Evolutionary conservation across 2,329 filamentous ascomycete genomes (phyloP), one percentile per base, ranked within the genome.

Genomic region (Aspergillus fijiensis): DNA sequence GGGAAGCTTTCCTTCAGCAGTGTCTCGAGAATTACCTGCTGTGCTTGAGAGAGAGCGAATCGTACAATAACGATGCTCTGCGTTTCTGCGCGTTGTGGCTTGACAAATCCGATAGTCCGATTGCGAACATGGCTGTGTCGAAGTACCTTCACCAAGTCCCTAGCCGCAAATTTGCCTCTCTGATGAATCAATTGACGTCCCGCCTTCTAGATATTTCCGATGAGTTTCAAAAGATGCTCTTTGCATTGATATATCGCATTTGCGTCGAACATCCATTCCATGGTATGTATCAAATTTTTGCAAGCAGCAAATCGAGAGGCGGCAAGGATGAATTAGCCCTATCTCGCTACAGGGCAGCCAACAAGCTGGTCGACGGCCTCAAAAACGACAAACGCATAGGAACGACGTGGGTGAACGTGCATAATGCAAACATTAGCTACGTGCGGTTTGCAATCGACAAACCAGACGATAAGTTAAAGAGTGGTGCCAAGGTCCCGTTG

Each of bases 101-200:
- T 10, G 92, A 96, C 72, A 87, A 93, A 62, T 89, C 91, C 0
- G 85, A 87, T n/a, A 89, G 89, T 60, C 81, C 86, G 5, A 82
- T 86, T 29, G 91, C 92, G 3, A 98, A 96, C 69, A 84, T 85
- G 51, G 88, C 91, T 2, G 92, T 96, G 21, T 81, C 80, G 58
- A 86, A 84, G 60, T 81, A 92, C 69, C 80, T 99, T 16, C 77
- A 80, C 4, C 82, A 85, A 55, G 94, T 98, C 0, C 89, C 94
- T 2, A 96, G 91, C 60, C 86, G 91, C 62, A 99, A 99, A 71
- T 96, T 99, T 72, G 94, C 92, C 1, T 80, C 89, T 3, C 80
- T 99, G 55, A 96, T 96, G 87, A 99, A 97, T 70, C 95, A 99
- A 74, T 84, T 99, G 33, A 94, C 93, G 5, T 99, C 96, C n/a